Percentiles rank a stretch among this genome's conserved stretches.
Conservation (phyloP, 2,329 filamentous ascomycete genomes). For the Arthrobotrys pseudoclavata region DNA sequence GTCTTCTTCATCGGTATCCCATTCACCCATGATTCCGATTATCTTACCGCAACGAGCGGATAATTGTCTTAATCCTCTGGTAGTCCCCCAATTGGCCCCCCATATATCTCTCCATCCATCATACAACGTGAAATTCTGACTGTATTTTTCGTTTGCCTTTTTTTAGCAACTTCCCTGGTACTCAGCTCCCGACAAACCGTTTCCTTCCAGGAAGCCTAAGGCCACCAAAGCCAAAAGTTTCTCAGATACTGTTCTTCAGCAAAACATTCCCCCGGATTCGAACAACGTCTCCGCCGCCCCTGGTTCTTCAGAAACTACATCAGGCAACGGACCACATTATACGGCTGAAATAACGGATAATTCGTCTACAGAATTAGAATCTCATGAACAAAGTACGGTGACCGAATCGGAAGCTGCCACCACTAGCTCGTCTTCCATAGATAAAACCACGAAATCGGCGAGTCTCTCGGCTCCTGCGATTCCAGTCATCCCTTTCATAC, state of each 20-base stretch:
- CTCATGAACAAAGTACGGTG: slow-evolving; percentile 67
- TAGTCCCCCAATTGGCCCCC: slow-evolving; percentile 10
- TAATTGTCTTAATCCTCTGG: slow-evolving; percentile 25
- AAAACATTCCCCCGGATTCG: slow-evolving; percentile 64
- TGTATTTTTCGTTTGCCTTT: not conserved
- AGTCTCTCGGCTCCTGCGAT: slow-evolving; percentile 59
- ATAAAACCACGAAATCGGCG: slow-evolving; percentile 62
- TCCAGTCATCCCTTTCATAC: slow-evolving; percentile 52
- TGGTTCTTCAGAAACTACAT: not conserved
- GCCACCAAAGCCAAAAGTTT: slow-evolving; percentile 6
- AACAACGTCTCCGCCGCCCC: slow-evolving; percentile 38
- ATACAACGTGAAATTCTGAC: slow-evolving; percentile 8
- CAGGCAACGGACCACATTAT: not conserved
- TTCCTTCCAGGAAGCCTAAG: slow-evolving; percentile 67
- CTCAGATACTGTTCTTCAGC: slow-evolving; percentile 16
- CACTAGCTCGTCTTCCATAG: slow-evolving; percentile 66
- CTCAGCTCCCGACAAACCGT: slow-evolving; percentile 68
- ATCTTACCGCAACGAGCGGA: slow-evolving; percentile 18
- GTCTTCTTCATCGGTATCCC: slow-evolving; percentile 36
- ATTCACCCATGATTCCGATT: slow-evolving; percentile 39
- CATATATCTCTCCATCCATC: not conserved
- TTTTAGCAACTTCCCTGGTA: slow-evolving; percentile 69
- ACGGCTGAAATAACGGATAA: not conserved
- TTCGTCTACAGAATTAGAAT: slow-evolving; percentile 64
- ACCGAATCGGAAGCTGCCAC: slow-evolving; percentile 65